Percentiles rank a stretch among this genome's conserved stretches.
These are phyloP conservation scores for Kokia cookei DNA, from an alignment of 441 rosid species.

Conservation along the genomic window DNA sequence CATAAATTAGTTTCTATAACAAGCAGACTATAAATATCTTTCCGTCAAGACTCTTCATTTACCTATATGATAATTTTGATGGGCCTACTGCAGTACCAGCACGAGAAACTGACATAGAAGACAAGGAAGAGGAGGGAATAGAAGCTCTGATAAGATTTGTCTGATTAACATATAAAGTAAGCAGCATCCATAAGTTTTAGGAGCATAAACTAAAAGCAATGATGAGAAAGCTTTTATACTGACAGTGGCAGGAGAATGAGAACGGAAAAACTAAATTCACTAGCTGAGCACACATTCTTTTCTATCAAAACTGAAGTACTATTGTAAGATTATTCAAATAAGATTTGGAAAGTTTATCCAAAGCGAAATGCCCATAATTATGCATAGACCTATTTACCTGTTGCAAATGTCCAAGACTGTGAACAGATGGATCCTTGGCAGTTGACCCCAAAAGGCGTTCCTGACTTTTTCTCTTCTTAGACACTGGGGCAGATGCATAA, in stretches of 20 bases:
- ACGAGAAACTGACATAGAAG: constrained; percentile 52
- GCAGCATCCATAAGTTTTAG: constrained; percentile 1
- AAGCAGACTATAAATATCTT: too few relatives aligned
- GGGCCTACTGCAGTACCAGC: constrained; percentile 41
- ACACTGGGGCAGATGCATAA: constrained; percentile 66
- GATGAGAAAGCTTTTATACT: background rate
- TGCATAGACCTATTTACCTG: constrained; percentile 43
- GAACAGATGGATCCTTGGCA: constrained; percentile 55
- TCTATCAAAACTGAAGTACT: background rate
- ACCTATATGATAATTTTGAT: too few relatives aligned
- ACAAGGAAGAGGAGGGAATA: constrained; percentile 41
- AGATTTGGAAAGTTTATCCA: background rate
- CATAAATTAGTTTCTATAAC: too few relatives aligned
- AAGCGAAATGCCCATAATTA: background rate
- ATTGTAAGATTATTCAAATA: background rate
- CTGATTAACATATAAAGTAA: constrained; percentile 33
- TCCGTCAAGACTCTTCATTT: too few relatives aligned
- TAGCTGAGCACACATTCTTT: background rate
- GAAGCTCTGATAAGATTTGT: constrained; percentile 48
- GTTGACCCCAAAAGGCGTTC: constrained; percentile 61
- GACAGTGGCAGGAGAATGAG: background rate
- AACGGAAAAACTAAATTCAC: background rate
- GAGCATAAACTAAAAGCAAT: background rate
- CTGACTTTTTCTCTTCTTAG: constrained; percentile 82
- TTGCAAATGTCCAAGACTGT: constrained; percentile 58